Evolutionary conservation across 768 basidiomycete genomes (phyloP).

Genomic region (Rhizopogon salebrosus): DNA sequence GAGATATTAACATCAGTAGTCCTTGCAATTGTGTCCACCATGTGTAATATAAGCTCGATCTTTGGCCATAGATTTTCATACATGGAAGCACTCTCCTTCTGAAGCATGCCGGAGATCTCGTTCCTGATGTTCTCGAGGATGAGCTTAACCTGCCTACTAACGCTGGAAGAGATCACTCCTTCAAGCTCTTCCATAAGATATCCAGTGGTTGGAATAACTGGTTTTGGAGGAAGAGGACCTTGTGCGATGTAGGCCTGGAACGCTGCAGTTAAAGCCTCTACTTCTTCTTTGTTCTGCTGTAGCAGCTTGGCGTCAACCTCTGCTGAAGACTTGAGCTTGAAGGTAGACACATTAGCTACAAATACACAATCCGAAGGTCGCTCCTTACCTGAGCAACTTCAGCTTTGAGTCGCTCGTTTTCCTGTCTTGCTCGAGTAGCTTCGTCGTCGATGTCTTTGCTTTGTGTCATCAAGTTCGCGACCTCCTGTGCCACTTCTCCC

Average conservation of each 20-base stretch:
- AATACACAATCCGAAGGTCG: neutral
- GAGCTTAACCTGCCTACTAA: conserved; percentile 18
- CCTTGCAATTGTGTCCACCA: conserved; percentile 25
- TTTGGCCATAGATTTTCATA: conserved; percentile 22
- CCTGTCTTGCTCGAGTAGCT: conserved; percentile 18
- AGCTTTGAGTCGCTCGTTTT: conserved; percentile 22
- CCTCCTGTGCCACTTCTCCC: conserved; percentile 23
- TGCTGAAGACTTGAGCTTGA: conserved; percentile 9
- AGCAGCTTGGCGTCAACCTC: conserved; percentile 12
- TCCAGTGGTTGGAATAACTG: conserved; percentile 21
- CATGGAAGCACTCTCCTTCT: conserved; percentile 17
- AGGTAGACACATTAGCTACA: conserved; percentile 8
- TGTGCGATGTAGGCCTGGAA: conserved; percentile 28
- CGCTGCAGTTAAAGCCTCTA: conserved; percentile 25
- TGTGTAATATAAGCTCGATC: conserved; percentile 20
- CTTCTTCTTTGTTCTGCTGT: conserved; percentile 16
- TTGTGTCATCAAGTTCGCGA: conserved; percentile 27
- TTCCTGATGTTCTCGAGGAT: conserved; percentile 16
- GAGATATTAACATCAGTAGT: neutral
- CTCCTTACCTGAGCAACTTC: conserved; percentile 22
- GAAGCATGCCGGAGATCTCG: conserved; percentile 19
- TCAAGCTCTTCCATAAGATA: conserved; percentile 25
- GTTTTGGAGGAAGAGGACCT: conserved; percentile 9
- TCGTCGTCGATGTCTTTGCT: conserved; percentile 17
- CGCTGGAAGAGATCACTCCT: conserved; percentile 17